Percentiles rank a stretch among this genome's conserved stretches.
Evolutionary conservation across 257 asterid genomes (phyloP).

Genomic region (Mentha longifolia): DNA sequence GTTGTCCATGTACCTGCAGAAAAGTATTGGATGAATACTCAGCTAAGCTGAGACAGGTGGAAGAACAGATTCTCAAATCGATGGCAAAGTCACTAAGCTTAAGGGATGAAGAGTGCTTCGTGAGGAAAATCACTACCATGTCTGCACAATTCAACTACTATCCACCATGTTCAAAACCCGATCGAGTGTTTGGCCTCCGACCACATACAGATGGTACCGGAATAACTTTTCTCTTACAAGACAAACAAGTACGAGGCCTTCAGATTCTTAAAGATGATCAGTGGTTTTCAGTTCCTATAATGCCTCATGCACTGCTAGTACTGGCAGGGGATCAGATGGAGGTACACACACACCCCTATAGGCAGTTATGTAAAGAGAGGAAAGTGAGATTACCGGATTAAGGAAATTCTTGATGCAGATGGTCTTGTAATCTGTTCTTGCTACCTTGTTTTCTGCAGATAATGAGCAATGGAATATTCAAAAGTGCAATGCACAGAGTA

Average conservation of each 20-base stretch:
- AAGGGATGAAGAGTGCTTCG: conserved; percentile 46
- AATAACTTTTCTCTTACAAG: conserved; percentile 64
- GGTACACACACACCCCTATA: conserved; percentile 41
- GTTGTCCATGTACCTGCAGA: conserved; percentile 35
- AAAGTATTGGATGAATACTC: conserved; percentile 43
- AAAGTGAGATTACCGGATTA: not conserved
- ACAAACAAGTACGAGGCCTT: conserved; percentile 62
- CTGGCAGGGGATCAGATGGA: conserved; percentile 69
- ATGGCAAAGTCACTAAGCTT: conserved; percentile 55
- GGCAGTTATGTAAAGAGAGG: no score
- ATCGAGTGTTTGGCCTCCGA: conserved; percentile 57
- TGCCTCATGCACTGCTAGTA: conserved; percentile 56
- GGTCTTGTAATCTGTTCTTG: not conserved
- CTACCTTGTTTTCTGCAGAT: conserved; percentile 45
- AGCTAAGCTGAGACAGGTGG: conserved; percentile 27
- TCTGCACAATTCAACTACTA: conserved; percentile 63
- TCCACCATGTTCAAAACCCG: conserved; percentile 72
- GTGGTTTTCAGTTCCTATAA: conserved; percentile 58
- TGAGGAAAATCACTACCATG: conserved; percentile 45
- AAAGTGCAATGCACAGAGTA: conserved; percentile 67
- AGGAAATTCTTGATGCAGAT: conserved; percentile 1
- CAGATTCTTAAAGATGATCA: conserved; percentile 55
- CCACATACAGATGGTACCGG: conserved; percentile 75
- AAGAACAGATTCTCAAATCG: conserved; percentile 42
- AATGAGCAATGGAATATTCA: conserved; percentile 62